Conservation (phyloP, 345 rosid genomes). For the Eucalyptus marginata region DNA sequence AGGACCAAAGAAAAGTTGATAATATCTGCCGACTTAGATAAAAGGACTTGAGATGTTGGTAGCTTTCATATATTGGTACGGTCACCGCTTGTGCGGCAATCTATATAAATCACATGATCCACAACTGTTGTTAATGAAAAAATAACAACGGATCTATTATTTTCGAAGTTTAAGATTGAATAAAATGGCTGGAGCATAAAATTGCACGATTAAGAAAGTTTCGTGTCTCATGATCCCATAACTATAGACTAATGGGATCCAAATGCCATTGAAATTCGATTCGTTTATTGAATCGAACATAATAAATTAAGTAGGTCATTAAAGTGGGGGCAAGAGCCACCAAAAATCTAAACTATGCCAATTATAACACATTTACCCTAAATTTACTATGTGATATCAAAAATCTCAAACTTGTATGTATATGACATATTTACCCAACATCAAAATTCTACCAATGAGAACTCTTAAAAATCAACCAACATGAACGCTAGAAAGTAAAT, state of each 20-base stretch:
- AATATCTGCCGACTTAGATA: neutral
- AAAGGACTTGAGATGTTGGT: neutral
- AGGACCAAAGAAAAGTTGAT: neutral
- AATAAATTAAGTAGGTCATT: neutral
- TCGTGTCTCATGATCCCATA: neutral
- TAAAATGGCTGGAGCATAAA: neutral
- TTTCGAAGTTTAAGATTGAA: neutral
- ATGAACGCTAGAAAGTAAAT: neutral
- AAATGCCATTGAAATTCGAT: neutral
- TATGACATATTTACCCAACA: neutral
- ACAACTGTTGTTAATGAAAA: neutral
- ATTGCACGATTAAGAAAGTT: neutral
- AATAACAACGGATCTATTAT: neutral
- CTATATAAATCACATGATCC: neutral
- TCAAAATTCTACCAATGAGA: no score
- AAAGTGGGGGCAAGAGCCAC: neutral
- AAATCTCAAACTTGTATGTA: neutral
- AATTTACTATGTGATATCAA: neutral
- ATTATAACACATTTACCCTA: neutral
- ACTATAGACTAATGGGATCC: neutral
- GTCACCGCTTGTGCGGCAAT: neutral
- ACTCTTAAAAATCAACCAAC: no score
- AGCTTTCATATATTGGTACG: neutral
- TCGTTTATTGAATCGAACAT: neutral
- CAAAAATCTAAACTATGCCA: no score